Percentiles rank a stretch among this genome's conserved stretches.
phyloP scores from a whole-genome alignment of 768 basidiomycete species.

The Leccinum truebloodii region DNA sequence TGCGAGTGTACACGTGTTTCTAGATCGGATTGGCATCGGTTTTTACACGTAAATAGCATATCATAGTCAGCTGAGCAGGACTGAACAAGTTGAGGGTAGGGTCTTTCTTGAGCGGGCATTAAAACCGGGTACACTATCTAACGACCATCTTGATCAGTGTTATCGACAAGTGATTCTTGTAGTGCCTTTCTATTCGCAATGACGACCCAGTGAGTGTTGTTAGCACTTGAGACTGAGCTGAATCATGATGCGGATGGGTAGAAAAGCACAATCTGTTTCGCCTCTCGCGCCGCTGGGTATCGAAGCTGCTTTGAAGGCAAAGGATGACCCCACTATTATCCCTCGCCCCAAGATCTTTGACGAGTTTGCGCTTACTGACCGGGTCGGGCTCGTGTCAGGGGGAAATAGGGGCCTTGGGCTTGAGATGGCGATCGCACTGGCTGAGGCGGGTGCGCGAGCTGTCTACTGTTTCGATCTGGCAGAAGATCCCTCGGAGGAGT shows the following conservation, averaged over 20 bases:
- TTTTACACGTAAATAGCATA: background rate
- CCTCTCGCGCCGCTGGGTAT: constrained; percentile 65
- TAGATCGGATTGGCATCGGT: background rate
- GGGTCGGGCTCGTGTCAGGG: constrained; percentile 64
- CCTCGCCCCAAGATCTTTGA: constrained; percentile 55
- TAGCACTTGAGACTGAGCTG: background rate
- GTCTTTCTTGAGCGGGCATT: background rate
- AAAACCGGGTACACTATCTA: constrained; percentile 1
- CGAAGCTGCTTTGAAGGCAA: constrained; percentile 51
- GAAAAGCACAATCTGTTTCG: constrained; percentile 45
- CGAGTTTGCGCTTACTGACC: constrained; percentile 57
- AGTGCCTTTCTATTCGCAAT: constrained; percentile 2
- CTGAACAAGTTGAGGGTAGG: background rate
- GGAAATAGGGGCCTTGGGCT: constrained; percentile 73
- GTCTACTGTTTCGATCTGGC: constrained; percentile 74
- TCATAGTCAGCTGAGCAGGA: background rate
- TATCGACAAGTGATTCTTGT: constrained; percentile 1
- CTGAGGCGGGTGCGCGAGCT: constrained; percentile 69
- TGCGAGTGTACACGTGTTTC: background rate
- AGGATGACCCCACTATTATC: constrained; percentile 33
- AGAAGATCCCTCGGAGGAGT: constrained; percentile 55
- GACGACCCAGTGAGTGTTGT: constrained; percentile 14
- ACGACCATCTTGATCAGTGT: constrained; percentile 3
- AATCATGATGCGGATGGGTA: background rate
- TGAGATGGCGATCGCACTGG: constrained; percentile 77